A percentile compares a stretch with the other conserved stretches of the same genome.
Conservation (phyloP, 495 filamentous ascomycete species). For the Tuber magnatum region DNA sequence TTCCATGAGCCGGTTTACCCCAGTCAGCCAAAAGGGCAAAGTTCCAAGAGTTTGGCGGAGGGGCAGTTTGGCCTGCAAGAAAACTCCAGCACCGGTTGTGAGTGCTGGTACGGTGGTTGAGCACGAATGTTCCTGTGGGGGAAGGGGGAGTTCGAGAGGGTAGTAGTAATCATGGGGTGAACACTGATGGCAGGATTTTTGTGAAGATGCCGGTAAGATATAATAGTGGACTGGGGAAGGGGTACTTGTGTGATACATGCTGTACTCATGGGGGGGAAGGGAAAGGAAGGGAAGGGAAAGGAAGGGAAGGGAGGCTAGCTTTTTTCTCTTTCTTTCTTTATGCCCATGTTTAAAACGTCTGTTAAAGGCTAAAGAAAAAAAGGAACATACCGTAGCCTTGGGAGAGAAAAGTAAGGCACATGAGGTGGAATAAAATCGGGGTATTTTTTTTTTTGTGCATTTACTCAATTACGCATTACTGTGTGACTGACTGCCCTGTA, state of each 20-base stretch:
- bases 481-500: background rate
- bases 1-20: background rate
- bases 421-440: background rate
- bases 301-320: background rate
- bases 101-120: background rate
- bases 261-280: background rate
- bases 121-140: background rate
- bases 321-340: background rate
- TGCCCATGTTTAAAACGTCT: background rate
- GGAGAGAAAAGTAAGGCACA: background rate
- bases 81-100: background rate
- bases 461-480: background rate
- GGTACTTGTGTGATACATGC: no score
- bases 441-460: background rate
- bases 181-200: background rate
- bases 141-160: background rate
- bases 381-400: background rate
- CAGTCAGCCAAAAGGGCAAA: background rate
- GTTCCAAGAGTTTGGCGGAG: background rate
- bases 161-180: background rate
- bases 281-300: background rate
- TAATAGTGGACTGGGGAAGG: background rate
- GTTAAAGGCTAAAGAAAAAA: background rate
- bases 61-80: background rate
- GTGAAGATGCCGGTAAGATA: background rate